Conservation (phyloP, 2,329 filamentous ascomycete species). For the Thielaviopsis ethacetica region DNA sequence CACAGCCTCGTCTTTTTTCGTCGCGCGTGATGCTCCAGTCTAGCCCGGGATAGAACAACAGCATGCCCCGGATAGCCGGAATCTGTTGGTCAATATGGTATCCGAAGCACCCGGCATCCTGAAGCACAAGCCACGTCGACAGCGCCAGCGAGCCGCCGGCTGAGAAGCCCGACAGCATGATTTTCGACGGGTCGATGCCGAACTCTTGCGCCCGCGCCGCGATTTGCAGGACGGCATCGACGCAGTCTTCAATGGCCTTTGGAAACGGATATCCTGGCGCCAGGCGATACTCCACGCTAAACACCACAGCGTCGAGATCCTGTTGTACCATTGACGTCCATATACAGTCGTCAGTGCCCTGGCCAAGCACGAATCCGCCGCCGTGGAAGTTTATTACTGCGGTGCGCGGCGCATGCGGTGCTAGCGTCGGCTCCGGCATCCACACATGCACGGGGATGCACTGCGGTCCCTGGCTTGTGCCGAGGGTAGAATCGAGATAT, state of each 20-base stretch:
- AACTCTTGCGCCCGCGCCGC: constrained; percentile 38
- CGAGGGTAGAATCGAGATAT: constrained; percentile 27
- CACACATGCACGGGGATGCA: constrained; percentile 33
- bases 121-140: constrained; percentile 29
- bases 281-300: constrained; percentile 52
- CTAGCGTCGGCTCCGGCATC: constrained; percentile 16
- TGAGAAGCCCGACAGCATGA: constrained; percentile 48
- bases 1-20: constrained; percentile 36
- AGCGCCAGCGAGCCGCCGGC: constrained; percentile 42
- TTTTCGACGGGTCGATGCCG: constrained; percentile 35
- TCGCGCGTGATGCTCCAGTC: constrained; percentile 43
- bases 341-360: constrained; percentile 44
- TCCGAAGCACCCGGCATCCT: constrained; percentile 25
- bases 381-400: constrained; percentile 52
- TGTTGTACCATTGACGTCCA: constrained; percentile 39
- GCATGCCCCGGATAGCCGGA: constrained; percentile 33
- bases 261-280: constrained; percentile 50
- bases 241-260: constrained; percentile 46
- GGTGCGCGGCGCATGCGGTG: constrained; percentile 17
- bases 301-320: constrained; percentile 38
- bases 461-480: constrained; percentile 19
- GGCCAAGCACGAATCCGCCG: constrained; percentile 48
- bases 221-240: constrained; percentile 47
- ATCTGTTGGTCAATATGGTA: constrained; percentile 20
- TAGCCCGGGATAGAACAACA: constrained; percentile 45